Percentiles rank a stretch among this genome's conserved stretches.
These are phyloP conservation scores for Tephrocybe sp. DNA, from an alignment of 768 basidiomycete species.

Conservation along the genomic window DNA sequence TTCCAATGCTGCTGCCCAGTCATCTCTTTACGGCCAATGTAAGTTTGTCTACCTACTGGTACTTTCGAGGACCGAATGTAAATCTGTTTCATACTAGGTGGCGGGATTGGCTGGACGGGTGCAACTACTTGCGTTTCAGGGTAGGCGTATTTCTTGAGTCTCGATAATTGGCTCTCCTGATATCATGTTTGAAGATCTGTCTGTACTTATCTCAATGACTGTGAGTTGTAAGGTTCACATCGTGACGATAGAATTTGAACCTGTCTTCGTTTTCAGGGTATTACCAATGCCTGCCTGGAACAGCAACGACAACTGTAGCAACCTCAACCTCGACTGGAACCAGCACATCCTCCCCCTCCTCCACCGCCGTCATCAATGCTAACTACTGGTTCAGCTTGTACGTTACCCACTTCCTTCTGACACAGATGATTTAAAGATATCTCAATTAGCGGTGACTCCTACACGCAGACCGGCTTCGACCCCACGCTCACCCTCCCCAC, in stretches of 20 bases:
- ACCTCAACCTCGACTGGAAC: not conserved
- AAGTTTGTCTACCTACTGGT: slow-evolving; percentile 1
- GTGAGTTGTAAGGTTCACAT: slow-evolving; percentile 19
- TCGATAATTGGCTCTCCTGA: not conserved
- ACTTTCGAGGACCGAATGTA: no score
- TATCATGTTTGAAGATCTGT: slow-evolving; percentile 11
- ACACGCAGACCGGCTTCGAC: slow-evolving; percentile 56
- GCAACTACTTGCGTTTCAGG: slow-evolving; percentile 40
- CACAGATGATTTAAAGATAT: not conserved
- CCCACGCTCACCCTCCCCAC: slow-evolving; percentile 38
- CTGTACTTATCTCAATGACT: slow-evolving; percentile 28
- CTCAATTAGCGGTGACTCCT: slow-evolving; percentile 55
- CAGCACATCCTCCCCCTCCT: no score
- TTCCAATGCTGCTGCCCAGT: slow-evolving; percentile 14
- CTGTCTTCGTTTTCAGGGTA: slow-evolving; percentile 29
- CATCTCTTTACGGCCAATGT: slow-evolving; percentile 20
- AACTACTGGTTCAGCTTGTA: slow-evolving; percentile 65
- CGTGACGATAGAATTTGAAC: not conserved
- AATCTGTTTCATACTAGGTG: slow-evolving; percentile 9
- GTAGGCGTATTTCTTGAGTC: slow-evolving; percentile 20
- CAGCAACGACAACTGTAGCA: slow-evolving; percentile 6
- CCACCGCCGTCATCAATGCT: slow-evolving; percentile 20
- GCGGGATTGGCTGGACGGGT: slow-evolving; percentile 38
- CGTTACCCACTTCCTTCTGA: slow-evolving; percentile 12
- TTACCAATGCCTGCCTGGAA: slow-evolving; percentile 38